These are phyloP conservation scores for Aspergillus tamarii DNA, from an alignment of 2,329 filamentous ascomycete genomes.

Conservation along the genomic window DNA sequence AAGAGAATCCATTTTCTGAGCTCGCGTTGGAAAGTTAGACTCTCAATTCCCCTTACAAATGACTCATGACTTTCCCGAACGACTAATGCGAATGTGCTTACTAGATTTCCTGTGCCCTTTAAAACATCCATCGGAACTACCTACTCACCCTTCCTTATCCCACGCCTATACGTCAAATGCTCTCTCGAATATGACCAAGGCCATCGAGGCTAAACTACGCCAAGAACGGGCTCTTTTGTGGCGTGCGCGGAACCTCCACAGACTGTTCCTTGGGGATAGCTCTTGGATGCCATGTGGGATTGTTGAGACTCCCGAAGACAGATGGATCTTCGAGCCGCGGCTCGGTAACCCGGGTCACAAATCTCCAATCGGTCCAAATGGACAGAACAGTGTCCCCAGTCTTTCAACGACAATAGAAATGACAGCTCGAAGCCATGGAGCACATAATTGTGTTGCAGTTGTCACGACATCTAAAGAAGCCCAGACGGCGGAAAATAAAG, in stretches of 20 bases:
- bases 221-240: constrained; percentile 60
- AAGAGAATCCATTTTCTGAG: constrained; percentile 64
- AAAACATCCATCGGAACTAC: constrained; percentile 63
- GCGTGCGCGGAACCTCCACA: constrained; percentile 61
- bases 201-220: constrained; percentile 60
- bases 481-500: constrained; percentile 17
- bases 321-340: constrained; percentile 49
- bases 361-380: constrained; percentile 20
- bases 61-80: not conserved
- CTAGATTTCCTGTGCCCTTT: constrained; percentile 63
- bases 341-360: constrained; percentile 21
- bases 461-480: constrained; percentile 15
- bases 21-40: constrained; percentile 59
- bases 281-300: constrained; percentile 61
- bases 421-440: constrained; percentile 14
- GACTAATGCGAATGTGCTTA: not conserved
- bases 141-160: constrained; percentile 62
- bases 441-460: constrained; percentile 14
- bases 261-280: constrained; percentile 62
- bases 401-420: constrained; percentile 14
- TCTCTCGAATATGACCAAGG: constrained; percentile 59
- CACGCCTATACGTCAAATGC: constrained; percentile 62
- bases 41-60: not conserved
- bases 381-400: constrained; percentile 19
- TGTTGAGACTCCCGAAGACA: constrained; percentile 56